Evolutionary conservation across 208 protist genomes (phyloP).

Genomic region (Angomonas ambiguus): DNA sequence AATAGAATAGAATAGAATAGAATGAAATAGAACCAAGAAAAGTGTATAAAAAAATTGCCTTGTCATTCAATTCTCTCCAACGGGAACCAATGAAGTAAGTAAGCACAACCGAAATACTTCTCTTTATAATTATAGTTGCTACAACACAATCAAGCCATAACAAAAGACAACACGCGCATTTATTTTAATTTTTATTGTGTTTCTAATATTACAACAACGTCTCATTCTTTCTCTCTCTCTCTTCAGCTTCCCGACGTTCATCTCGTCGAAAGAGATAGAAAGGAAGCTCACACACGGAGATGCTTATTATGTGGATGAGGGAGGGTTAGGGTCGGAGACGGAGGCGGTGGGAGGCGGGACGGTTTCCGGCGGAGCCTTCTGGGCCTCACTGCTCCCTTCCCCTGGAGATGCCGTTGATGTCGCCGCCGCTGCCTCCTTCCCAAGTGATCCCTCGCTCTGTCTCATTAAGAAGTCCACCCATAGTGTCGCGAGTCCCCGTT

Average conservation of each 20-base stretch:
- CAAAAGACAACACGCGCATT: too few species aligned
- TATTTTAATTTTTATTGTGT: too few species aligned
- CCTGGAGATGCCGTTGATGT: not conserved
- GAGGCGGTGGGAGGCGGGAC: not conserved
- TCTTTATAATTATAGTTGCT: too few species aligned
- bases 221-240: too few species aligned
- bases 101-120: too few species aligned
- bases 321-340: not conserved
- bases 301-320: not conserved
- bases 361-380: not conserved
- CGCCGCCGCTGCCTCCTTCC: not conserved
- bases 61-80: too few species aligned
- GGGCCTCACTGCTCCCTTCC: not conserved
- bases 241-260: too few species aligned
- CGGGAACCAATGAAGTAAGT: too few species aligned
- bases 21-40: conserved; percentile 10
- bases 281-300: not conserved
- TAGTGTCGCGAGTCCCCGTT: conserved; percentile 40
- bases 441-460: conserved; percentile 34
- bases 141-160: too few species aligned
- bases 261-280: not conserved
- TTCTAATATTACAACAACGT: too few species aligned
- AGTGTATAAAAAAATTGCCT: too few species aligned
- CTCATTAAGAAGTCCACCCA: conserved; percentile 86
- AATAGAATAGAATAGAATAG: too few species aligned